Conservation (phyloP, 1,284 basidiomycete genomes). For the Sphagnurus paluster region DNA sequence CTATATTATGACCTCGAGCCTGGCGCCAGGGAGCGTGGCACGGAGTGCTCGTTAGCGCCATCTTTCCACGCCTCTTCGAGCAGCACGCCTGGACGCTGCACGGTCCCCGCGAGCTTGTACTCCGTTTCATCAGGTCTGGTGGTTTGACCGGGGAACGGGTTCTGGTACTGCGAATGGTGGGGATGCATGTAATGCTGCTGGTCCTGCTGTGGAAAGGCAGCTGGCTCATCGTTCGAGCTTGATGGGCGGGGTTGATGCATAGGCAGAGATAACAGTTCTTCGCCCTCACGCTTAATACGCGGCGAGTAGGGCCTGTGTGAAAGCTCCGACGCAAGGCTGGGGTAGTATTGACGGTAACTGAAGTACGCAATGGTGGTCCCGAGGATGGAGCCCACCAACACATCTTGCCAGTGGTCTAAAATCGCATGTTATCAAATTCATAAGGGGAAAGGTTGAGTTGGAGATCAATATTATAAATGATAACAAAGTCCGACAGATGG, state of each 20-base stretch:
- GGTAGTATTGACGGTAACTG: conserved; percentile 82
- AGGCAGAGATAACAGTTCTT: conserved; percentile 43
- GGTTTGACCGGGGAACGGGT: conserved; percentile 10
- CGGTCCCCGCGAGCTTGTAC: conserved; percentile 38
- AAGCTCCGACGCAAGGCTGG: conserved; percentile 53
- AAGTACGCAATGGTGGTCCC: conserved; percentile 78
- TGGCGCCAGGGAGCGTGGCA: conserved; percentile 8
- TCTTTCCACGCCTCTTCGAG: conserved; percentile 37
- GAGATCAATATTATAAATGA: neutral
- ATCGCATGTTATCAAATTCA: too few relatives aligned
- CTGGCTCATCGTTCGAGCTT: conserved; percentile 5
- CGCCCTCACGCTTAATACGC: conserved; percentile 51
- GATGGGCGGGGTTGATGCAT: conserved; percentile 27
- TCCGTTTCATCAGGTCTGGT: conserved; percentile 11
- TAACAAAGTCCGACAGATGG: neutral
- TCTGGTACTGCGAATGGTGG: conserved; percentile 4
- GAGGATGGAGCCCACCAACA: conserved; percentile 77
- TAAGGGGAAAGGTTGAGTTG: too few relatives aligned
- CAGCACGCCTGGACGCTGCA: conserved; percentile 34
- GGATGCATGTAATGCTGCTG: conserved; percentile 7
- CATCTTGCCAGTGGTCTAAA: conserved; percentile 87
- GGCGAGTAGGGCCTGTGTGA: conserved; percentile 81
- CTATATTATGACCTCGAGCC: too few relatives aligned
- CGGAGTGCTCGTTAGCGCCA: conserved; percentile 22
- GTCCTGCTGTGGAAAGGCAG: too few relatives aligned